Evolutionary conservation across 495 filamentous ascomycete species (phyloP).

Genomic region (Neurospora sp.): DNA sequence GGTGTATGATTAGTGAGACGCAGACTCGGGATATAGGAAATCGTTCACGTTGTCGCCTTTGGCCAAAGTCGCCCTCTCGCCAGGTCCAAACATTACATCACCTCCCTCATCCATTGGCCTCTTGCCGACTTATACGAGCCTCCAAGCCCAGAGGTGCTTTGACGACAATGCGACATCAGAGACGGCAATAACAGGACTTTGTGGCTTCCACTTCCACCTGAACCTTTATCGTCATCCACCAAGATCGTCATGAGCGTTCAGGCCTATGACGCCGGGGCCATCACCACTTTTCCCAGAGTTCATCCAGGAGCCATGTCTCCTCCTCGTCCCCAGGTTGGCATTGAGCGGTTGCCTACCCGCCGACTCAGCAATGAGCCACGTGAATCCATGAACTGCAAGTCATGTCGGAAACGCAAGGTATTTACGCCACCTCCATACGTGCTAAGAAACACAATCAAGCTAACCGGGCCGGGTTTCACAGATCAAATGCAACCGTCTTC

Average conservation of each 20-base stretch:
- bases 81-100: background rate
- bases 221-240: background rate
- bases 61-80: background rate
- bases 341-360: conserved; percentile 67
- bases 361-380: conserved; percentile 65
- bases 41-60: background rate
- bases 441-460: background rate
- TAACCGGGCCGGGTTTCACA: conserved; percentile 20
- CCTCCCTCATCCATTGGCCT: background rate
- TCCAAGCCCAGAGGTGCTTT: background rate
- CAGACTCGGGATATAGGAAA: background rate
- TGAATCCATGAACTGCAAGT: conserved; percentile 92
- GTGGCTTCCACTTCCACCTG: background rate
- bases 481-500: conserved; percentile 85
- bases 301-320: conserved; percentile 43
- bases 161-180: background rate
- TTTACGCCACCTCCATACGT: conserved; percentile 1
- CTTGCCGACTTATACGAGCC: background rate
- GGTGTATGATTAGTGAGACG: background rate
- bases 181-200: conserved; percentile 3
- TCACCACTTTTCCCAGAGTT: conserved; percentile 19
- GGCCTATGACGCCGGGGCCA: conserved; percentile 16
- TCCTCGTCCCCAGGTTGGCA: conserved; percentile 65
- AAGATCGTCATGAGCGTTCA: conserved; percentile 14
- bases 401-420: conserved; percentile 81